Base-by-base conservation (phyloP, 202 grass and related monocot genomes). In the Carex arenaria region DNA sequence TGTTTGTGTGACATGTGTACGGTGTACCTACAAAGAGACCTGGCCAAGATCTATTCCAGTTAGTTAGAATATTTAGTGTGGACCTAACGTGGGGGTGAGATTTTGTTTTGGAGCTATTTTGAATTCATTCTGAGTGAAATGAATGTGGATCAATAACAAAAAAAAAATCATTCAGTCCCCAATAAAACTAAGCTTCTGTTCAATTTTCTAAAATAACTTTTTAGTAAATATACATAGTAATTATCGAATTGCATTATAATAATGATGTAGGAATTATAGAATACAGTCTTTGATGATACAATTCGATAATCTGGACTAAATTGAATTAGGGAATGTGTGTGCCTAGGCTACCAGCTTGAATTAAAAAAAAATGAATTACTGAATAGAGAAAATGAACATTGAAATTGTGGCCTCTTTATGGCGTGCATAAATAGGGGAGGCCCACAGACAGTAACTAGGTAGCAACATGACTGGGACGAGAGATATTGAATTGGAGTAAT, bases 361-460 rank as follows among this genome's bases (percentile, higher is more conserved):
- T 36, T 4, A 36, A 36, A 36, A 36, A 36, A 10, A 38, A 19
- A 70, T 43, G 8, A n/a, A 68, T n/a, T n/a, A n/a, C n/a, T n/a
- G n/a, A 70, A 70, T 45, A 3, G 38, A 73, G 22, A 67, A 53
- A 30, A 15, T 52, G 12, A 53, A 56, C 15, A 10, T 31, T 56
- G 28, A 77, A 75, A 77, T 77, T 28, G 11, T n/a, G 18, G 1
- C 22, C 23, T n/a, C 15, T 77, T 53, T 17, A 76, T 18, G 26
- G 1, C 2, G 12, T 34, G 20, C 55, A 75, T 76, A 57, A 77
- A 77, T 77, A 56, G 3, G 51, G 36, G 52, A 57, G 52, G 49
- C 52, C 72, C 72, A 76, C 72, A 76, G 47, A 67, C 49, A 76
- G 71, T 74, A 74, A 74, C 43, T 74, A 74, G 71, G 22, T 45